A percentile compares a stretch with the other conserved stretches of the same genome.
phyloP scores from a whole-genome alignment of 192 early-diverging fungal genomes.

The Oehlia diaphana region DNA sequence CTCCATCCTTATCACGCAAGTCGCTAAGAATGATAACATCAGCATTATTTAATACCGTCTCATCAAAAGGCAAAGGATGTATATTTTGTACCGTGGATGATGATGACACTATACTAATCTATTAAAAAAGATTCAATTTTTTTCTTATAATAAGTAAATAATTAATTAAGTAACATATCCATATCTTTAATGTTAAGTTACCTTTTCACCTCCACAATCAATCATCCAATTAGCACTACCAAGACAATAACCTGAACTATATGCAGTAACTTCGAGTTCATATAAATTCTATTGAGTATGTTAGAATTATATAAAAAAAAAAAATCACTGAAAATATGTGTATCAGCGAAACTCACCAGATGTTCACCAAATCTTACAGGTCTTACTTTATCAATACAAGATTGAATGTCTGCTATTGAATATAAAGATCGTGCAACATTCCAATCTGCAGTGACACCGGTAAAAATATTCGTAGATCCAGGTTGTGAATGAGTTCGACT shows the following conservation, averaged over 20 bases:
- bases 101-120: conserved; percentile 50
- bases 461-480: not conserved
- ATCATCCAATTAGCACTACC: conserved; percentile 77
- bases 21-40: conserved; percentile 47
- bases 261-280: conserved; percentile 50
- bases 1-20: conserved; percentile 35
- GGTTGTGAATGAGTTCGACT: not conserved
- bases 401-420: conserved; percentile 49
- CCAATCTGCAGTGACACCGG: not conserved
- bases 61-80: conserved; percentile 54
- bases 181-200: conserved; percentile 11
- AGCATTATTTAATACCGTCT: conserved; percentile 43
- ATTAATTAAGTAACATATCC: not conserved
- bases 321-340: not conserved
- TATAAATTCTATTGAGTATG: conserved; percentile 35
- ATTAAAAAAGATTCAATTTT: not conserved
- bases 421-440: conserved; percentile 26
- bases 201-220: conserved; percentile 61
- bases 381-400: conserved; percentile 62
- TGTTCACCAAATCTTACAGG: conserved; percentile 58
- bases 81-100: conserved; percentile 44
- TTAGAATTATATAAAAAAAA: conserved; percentile 26
- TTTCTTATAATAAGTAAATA: not conserved
- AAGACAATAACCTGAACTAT: conserved; percentile 76
- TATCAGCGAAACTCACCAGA: conserved; percentile 37